Base-by-base conservation (phyloP, 1,284 basidiomycete species). In the Marasmius oreades region DNA sequence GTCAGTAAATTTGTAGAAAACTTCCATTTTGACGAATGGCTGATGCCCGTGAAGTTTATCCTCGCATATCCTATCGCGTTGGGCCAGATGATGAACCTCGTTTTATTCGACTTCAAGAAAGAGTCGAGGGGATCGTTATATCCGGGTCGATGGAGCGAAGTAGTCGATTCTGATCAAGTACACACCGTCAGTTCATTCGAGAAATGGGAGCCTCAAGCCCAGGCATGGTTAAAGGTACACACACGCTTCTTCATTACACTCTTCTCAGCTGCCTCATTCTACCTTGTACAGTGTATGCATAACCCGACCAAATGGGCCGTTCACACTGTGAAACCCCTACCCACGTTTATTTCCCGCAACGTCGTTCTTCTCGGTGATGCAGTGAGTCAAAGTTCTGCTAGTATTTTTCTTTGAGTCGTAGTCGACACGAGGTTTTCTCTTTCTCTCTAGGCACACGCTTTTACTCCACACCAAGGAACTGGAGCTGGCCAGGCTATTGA, bases 401-500 rank as follows among this genome's bases (percentile, higher is more conserved):
- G n/a, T n/a, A n/a, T 44, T 47, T 11, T 20, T 12, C 18, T 31
- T 23, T 18, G 42, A 16, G 34, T 46, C 42, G 8, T 31, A 14
- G 24, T 33, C 36, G 16, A 16, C 14, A 7, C 3, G 14, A 18
- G 20, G 20, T 7, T 37, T 48, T 31, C 36, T 26, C 46, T 18
- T 12, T 43, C 12, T 52, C 33, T 7, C 36, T 20, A 73, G 73
- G 82, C 82, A 18, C 82, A 84, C 53, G 79, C 75, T 0, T 81
- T 81, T 78, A 68, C 73, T 58, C 80, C 82, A 0, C 78, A 78
- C 69, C 77, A 81, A 54, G 81, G 82, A 1, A 68, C 79, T 1
- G 82, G 82, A 16, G 81, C 80, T 0, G 81, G 80, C 2, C 79
- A 82, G 62, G 73, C 80, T 5, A 75, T 84, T 36, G 82, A 84